These are phyloP conservation scores for Scedosporium aurantiacum DNA, from an alignment of 2,329 filamentous ascomycete species.

Conservation along the genomic window DNA sequence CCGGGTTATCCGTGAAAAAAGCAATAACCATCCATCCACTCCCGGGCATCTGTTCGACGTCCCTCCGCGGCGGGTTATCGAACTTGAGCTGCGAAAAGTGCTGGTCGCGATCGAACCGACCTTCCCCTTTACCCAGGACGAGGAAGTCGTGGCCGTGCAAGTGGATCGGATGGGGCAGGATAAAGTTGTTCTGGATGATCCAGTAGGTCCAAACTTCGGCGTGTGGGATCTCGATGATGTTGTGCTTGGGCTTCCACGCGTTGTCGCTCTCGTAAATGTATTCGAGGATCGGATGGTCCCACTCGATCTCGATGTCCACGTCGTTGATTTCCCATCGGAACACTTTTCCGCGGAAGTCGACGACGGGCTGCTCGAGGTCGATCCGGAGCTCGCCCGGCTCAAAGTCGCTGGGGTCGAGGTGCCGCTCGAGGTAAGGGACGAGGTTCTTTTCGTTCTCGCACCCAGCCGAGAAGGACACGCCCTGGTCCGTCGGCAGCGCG, in stretches of 20 bases:
- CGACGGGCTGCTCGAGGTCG: conserved; percentile 10
- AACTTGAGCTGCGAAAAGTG: conserved; percentile 19
- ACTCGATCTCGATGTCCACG: conserved; percentile 23
- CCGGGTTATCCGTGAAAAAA: conserved; percentile 38
- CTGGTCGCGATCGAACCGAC: conserved; percentile 10
- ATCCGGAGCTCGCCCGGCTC: conserved; percentile 14
- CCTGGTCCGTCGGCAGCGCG: conserved; percentile 18
- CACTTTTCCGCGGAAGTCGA: conserved; percentile 10
- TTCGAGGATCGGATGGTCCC: conserved; percentile 26
- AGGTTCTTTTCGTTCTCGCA: conserved; percentile 15
- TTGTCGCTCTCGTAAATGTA: conserved; percentile 13
- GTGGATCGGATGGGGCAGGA: conserved; percentile 33
- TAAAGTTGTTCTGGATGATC: conserved; percentile 18
- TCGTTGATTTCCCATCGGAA: conserved; percentile 21
- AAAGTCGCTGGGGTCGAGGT: conserved; percentile 16
- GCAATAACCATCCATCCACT: conserved; percentile 34
- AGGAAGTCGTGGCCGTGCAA: conserved; percentile 29
- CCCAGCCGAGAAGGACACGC: conserved; percentile 12
- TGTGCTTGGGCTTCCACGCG: conserved; percentile 11
- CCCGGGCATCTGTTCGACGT: conserved; percentile 31
- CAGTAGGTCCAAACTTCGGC: conserved; percentile 20
- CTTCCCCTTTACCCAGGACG: conserved; percentile 16
- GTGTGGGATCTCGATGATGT: conserved; percentile 12
- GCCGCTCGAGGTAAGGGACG: conserved; percentile 14
- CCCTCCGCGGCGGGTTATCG: conserved; percentile 32